Evolutionary conservation across 306 rosid genomes (phyloP), one percentile per base, ranked within the genome.

Genomic region (Glycine soja): DNA sequence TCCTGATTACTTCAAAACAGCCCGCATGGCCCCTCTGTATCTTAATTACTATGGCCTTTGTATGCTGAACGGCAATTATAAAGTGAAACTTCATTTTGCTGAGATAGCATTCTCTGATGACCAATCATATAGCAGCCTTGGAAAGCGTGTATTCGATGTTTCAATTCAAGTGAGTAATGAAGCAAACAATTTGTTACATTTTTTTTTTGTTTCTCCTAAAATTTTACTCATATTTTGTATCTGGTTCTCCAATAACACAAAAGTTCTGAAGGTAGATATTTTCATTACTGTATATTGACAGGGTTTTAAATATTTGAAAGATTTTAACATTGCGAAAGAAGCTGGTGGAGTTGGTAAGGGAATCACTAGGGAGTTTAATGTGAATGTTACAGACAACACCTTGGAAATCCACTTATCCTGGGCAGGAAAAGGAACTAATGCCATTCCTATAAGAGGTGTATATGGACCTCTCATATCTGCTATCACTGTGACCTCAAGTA

Each of bases 381-480:
- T 93, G 62, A 43, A 36, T 51, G 92, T 93, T 10, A 71, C 78
- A 38, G 89, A 86, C 36, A 84, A 85, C 66, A 90, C 97, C 72
- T 81, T 91, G 62, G 94, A 90, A 83, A 89, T 93, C 57, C 89
- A 90, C 77, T 85, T 93, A 61, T 85, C 90, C 81, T 93, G 93
- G 93, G 92, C 86, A 38, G 97, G 98, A 63, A 91, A 93, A 90
- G 95, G 98, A 80, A 90, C 97, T 34, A 86, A 84, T 68, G 82
- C 90, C 19, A 79, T 93, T 85, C 98, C 97, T 36, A 16, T 38
- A 2, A 88, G 90, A 85, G 89, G 97, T 70, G 90, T 88, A 47
- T 91, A 91, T 80, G 98, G 97, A 79, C 98, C 97, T 88, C 91
- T 93, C 43, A 93, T 93, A 85, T 90, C 94, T 70, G 95, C 93